These are phyloP conservation scores for Deakozyma indianensis DNA, from an alignment of 805 yeast genomes.

Conservation along the genomic window DNA sequence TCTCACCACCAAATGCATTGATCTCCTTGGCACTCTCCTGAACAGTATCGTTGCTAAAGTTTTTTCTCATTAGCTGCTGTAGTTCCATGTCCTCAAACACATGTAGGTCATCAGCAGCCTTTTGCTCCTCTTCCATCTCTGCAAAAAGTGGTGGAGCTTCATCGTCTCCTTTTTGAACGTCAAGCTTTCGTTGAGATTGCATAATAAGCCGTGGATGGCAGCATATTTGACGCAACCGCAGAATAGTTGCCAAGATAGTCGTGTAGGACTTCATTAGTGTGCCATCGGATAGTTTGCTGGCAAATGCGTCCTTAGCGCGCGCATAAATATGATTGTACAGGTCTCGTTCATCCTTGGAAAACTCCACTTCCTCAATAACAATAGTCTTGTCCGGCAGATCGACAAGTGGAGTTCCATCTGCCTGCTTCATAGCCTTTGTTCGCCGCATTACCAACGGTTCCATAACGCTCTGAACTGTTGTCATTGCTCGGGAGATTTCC, in stretches of 20 bases:
- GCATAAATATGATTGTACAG: slow-evolving; percentile 57
- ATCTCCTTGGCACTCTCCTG: slow-evolving; percentile 7
- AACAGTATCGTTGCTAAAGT: slow-evolving; percentile 6
- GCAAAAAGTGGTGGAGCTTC: slow-evolving; percentile 1
- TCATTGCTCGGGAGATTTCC: slow-evolving; percentile 56
- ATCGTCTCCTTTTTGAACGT: slow-evolving; percentile 7
- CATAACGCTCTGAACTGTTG: slow-evolving; percentile 69
- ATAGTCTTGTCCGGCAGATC: slow-evolving; percentile 66
- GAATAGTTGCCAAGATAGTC: slow-evolving; percentile 65
- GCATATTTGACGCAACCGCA: slow-evolving; percentile 76
- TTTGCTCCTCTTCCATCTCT: slow-evolving; percentile 8
- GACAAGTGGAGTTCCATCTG: slow-evolving; percentile 60
- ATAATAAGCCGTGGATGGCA: slow-evolving; percentile 64
- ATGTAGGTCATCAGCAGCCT: slow-evolving; percentile 5
- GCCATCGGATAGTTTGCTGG: slow-evolving; percentile 33
- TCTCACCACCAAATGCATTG: slow-evolving; percentile 12
- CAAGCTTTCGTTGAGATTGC: slow-evolving; percentile 11
- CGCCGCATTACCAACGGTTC: slow-evolving; percentile 75
- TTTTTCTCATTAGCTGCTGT: slow-evolving; percentile 8
- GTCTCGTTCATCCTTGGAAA: slow-evolving; percentile 49
- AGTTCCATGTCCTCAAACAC: slow-evolving; percentile 14
- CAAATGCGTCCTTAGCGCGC: slow-evolving; percentile 38
- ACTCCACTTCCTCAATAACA: slow-evolving; percentile 47
- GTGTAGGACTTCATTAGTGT: slow-evolving; percentile 59
- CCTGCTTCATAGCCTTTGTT: slow-evolving; percentile 70